phyloP scores from a whole-genome alignment of 2,329 filamentous ascomycete species.

The Fusarium gaditjirri region DNA sequence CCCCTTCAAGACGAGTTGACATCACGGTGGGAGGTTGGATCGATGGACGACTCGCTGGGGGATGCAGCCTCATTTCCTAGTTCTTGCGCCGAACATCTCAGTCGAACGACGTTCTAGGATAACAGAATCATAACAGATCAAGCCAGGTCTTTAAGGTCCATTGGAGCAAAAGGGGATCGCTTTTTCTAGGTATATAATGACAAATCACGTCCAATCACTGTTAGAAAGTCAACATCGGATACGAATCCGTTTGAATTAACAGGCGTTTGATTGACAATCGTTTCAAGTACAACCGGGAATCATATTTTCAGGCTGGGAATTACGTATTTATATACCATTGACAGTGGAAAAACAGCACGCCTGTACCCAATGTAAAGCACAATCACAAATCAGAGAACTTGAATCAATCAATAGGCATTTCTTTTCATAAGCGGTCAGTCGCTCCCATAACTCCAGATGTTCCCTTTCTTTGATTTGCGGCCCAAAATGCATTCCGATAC shows the following conservation, averaged over 20 bases:
- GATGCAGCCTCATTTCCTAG: neutral
- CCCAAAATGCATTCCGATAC: slow-evolving; percentile 27
- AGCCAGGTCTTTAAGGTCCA: neutral
- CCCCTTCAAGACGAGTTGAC: slow-evolving; percentile 30
- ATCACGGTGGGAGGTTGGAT: slow-evolving; percentile 26
- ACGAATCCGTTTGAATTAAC: neutral
- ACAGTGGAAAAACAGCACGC: neutral
- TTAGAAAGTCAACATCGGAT: neutral
- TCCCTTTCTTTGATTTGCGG: slow-evolving; percentile 19
- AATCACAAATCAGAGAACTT: slow-evolving; percentile 4
- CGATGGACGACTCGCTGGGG: neutral
- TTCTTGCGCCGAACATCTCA: slow-evolving; percentile 42
- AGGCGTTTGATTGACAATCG: neutral
- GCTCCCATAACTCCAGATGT: slow-evolving; percentile 36
- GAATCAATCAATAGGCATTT: slow-evolving; percentile 23
- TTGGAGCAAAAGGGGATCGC: neutral
- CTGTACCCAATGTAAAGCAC: neutral
- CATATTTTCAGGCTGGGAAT: neutral
- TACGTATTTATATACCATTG: neutral
- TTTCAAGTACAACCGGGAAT: neutral
- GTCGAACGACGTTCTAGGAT: slow-evolving; percentile 39
- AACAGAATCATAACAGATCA: neutral
- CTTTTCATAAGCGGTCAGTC: slow-evolving; percentile 28
- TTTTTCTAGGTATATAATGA: neutral
- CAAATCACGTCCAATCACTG: neutral